Conservation (phyloP, 2,329 filamentous ascomycete species). For the Colletotrichum sp. region DNA sequence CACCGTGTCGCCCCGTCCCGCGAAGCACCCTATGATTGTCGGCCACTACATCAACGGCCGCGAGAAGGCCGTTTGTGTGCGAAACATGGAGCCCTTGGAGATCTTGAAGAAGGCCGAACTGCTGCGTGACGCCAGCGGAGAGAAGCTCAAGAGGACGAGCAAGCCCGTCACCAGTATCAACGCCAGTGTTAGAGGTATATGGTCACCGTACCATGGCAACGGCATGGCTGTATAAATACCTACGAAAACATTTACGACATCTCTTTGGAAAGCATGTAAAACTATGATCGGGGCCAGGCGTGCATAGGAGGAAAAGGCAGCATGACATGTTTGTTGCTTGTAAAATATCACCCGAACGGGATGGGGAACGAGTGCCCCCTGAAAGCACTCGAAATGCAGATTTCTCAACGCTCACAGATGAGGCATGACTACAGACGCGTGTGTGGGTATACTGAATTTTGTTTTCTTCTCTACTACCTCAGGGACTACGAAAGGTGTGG, state of each 20-base stretch:
- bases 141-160: conserved; percentile 69
- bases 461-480: background rate
- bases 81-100: conserved; percentile 81
- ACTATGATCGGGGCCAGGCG: background rate
- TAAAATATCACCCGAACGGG: conserved; percentile 11
- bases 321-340: conserved; percentile 4
- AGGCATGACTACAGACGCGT: background rate
- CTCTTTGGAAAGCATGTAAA: conserved; percentile 4
- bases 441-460: conserved; percentile 6
- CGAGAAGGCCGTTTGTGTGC: conserved; percentile 85
- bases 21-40: conserved; percentile 85
- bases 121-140: conserved; percentile 75
- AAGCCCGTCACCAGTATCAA: conserved; percentile 70
- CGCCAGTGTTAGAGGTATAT: conserved; percentile 71
- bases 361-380: background rate
- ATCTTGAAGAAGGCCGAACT: conserved; percentile 81
- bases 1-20: conserved; percentile 86
- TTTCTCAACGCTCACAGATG: background rate
- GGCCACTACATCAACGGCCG: conserved; percentile 93
- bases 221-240: conserved; percentile 54
- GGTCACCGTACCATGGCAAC: conserved; percentile 72
- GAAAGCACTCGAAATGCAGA: background rate
- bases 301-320: background rate
- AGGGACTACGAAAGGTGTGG: background rate
- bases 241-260: background rate